These are phyloP conservation scores for Aechmea fasciata DNA, from an alignment of 176 grass and related monocot genomes.

Conservation along the genomic window DNA sequence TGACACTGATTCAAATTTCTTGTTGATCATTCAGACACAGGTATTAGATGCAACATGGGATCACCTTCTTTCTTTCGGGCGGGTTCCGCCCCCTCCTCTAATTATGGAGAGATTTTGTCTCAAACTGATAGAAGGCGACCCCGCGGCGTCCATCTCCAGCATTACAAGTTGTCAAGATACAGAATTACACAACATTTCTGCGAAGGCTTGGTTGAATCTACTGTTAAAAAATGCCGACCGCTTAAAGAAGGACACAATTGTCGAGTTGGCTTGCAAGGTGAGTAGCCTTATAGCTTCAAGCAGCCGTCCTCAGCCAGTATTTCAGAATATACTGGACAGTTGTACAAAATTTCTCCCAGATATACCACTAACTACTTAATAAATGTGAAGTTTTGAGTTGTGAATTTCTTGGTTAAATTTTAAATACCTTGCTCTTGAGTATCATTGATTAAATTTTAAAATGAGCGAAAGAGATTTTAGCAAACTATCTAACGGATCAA, in stretches of 20 bases:
- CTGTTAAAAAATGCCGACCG: constrained; percentile 33
- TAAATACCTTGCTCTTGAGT: no score
- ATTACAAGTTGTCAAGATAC: constrained; percentile 43
- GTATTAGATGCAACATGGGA: constrained; percentile 59
- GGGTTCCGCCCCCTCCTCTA: constrained; percentile 52
- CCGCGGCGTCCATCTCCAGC: constrained; percentile 36
- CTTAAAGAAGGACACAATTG: constrained; percentile 39
- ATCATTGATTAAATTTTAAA: no score
- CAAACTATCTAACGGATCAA: no score
- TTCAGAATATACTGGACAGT: constrained; percentile 52
- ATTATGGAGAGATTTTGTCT: constrained; percentile 91
- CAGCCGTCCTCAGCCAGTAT: constrained; percentile 22
- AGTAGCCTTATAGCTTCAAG: constrained; percentile 25
- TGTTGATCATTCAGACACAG: constrained; percentile 41
- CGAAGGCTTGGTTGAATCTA: constrained; percentile 57
- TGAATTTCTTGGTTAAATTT: no score
- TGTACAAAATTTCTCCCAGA: constrained; percentile 52
- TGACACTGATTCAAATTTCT: constrained; percentile 2
- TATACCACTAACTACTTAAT: background rate
- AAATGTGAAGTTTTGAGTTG: no score
- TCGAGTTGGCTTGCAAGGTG: constrained; percentile 37
- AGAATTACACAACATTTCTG: constrained; percentile 41
- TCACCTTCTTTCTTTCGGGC: constrained; percentile 37
- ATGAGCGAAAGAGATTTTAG: no score
- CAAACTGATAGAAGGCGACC: constrained; percentile 63